Percentiles rank a stretch among this genome's conserved stretches.
Conservation (phyloP, 352 stramenopile species). For the Peronospora destructor region DNA sequence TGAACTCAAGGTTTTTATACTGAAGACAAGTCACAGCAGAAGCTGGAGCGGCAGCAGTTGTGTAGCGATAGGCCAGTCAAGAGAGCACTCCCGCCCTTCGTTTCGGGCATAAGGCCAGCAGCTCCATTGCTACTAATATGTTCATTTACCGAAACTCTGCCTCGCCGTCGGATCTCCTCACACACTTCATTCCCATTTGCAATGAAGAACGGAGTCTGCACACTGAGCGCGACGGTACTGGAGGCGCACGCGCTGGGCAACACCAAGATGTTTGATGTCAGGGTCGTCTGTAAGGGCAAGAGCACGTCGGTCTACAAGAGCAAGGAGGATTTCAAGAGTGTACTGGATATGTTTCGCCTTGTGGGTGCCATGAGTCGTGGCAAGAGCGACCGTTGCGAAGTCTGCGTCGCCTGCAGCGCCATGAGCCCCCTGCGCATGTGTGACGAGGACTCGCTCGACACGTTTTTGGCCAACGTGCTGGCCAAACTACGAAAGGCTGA, state of each 20-base stretch:
- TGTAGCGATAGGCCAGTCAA: slow-evolving; percentile 7
- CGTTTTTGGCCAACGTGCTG: slow-evolving; percentile 47
- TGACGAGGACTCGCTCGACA: slow-evolving; percentile 51
- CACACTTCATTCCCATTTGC: not conserved
- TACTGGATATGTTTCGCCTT: slow-evolving; percentile 78
- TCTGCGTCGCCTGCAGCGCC: slow-evolving; percentile 47
- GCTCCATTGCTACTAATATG: not conserved
- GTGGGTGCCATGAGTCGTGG: slow-evolving; percentile 60
- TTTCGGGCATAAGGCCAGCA: slow-evolving; percentile 9
- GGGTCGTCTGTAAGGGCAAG: slow-evolving; percentile 68
- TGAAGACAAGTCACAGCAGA: slow-evolving; percentile 11
- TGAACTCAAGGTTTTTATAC: slow-evolving; percentile 17
- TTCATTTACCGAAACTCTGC: slow-evolving; percentile 23
- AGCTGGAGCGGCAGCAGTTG: not conserved
- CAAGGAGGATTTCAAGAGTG: slow-evolving; percentile 77
- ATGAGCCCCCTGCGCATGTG: slow-evolving; percentile 34
- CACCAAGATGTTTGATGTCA: slow-evolving; percentile 81
- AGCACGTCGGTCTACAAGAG: slow-evolving; percentile 76
- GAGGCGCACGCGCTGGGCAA: slow-evolving; percentile 59
- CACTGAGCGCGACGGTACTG: slow-evolving; percentile 46
- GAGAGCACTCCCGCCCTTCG: slow-evolving; percentile 24
- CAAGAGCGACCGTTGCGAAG: slow-evolving; percentile 40
- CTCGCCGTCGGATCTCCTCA: not conserved
- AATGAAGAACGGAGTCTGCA: slow-evolving; percentile 45
- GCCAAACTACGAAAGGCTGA: slow-evolving; percentile 47